Evolutionary conservation across 2,329 filamentous ascomycete species (phyloP).

Genomic region (Verticillium nubilum): DNA sequence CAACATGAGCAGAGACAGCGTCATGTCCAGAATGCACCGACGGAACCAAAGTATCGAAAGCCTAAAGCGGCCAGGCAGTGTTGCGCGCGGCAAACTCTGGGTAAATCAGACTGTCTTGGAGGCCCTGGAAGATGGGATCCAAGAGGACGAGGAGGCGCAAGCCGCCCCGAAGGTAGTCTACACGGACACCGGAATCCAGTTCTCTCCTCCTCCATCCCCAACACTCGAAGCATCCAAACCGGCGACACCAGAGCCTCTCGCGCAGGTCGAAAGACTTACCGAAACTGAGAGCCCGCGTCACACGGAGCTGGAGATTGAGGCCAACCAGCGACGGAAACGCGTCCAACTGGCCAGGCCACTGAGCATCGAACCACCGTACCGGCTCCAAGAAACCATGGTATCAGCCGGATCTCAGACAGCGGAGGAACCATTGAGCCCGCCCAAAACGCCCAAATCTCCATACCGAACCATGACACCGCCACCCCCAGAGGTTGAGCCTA

Average conservation of each 20-base stretch:
- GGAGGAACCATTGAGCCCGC: slow-evolving; percentile 58
- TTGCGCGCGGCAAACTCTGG: slow-evolving; percentile 45
- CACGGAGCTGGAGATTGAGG: slow-evolving; percentile 57
- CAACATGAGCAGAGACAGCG: slow-evolving; percentile 53
- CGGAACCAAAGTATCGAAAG: slow-evolving; percentile 57
- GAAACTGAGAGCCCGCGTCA: slow-evolving; percentile 40
- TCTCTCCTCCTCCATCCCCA: slow-evolving; percentile 76
- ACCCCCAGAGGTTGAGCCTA: slow-evolving; percentile 27
- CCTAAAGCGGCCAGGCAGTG: slow-evolving; percentile 48
- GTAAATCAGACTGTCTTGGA: slow-evolving; percentile 52
- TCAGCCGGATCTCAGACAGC: slow-evolving; percentile 60
- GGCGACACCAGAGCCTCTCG: slow-evolving; percentile 34
- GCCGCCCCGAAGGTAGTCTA: slow-evolving; percentile 46
- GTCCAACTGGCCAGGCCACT: slow-evolving; percentile 49
- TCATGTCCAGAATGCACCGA: slow-evolving; percentile 42
- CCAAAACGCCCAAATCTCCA: slow-evolving; percentile 56
- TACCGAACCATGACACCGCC: slow-evolving; percentile 33
- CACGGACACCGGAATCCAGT: slow-evolving; percentile 74
- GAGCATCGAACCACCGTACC: slow-evolving; percentile 33
- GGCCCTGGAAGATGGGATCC: slow-evolving; percentile 45
- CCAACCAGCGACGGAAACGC: slow-evolving; percentile 68
- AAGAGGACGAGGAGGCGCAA: slow-evolving; percentile 42
- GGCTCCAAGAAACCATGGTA: slow-evolving; percentile 47
- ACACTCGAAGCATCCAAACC: slow-evolving; percentile 34
- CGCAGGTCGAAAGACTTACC: slow-evolving; percentile 29